These are phyloP conservation scores for Vicia villosa DNA, from an alignment of 306 rosid species.

Conservation along the genomic window DNA sequence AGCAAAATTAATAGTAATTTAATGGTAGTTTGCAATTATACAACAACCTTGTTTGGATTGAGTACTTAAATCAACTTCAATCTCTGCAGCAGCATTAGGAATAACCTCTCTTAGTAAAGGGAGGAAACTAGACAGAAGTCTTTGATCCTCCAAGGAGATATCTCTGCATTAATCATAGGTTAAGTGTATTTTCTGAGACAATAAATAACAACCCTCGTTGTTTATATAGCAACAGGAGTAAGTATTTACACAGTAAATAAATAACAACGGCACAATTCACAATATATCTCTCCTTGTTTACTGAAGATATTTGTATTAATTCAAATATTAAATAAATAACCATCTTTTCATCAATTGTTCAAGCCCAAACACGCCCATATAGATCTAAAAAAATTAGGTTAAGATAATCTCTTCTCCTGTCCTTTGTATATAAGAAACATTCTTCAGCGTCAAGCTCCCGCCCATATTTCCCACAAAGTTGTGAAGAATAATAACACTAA, in stretches of 20 bases:
- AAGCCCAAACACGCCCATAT: background rate
- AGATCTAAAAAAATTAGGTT: background rate
- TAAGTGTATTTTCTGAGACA: constrained; percentile 25
- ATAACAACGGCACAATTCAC: background rate
- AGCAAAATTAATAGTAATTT: constrained; percentile 26
- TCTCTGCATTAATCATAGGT: constrained; percentile 46
- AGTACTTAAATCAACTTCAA: constrained; percentile 71
- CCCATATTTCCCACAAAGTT: background rate
- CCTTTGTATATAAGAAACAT: background rate
- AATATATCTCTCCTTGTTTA: background rate
- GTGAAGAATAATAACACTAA: background rate
- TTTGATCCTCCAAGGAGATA: constrained; percentile 56
- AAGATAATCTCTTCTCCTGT: background rate
- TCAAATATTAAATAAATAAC: background rate
- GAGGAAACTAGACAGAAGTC: constrained; percentile 69
- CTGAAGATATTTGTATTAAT: background rate
- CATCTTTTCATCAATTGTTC: background rate
- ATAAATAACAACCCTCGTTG: background rate
- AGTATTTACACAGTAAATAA: background rate
- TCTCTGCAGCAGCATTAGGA: constrained; percentile 79
- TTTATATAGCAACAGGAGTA: background rate
- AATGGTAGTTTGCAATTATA: constrained; percentile 20
- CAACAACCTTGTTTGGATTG: constrained; percentile 55
- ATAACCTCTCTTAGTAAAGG: constrained; percentile 86
- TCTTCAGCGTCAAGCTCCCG: background rate